Base-by-base conservation (phyloP, 192 early-diverging fungal genomes). In the Phlyctochytrium arcticum region DNA sequence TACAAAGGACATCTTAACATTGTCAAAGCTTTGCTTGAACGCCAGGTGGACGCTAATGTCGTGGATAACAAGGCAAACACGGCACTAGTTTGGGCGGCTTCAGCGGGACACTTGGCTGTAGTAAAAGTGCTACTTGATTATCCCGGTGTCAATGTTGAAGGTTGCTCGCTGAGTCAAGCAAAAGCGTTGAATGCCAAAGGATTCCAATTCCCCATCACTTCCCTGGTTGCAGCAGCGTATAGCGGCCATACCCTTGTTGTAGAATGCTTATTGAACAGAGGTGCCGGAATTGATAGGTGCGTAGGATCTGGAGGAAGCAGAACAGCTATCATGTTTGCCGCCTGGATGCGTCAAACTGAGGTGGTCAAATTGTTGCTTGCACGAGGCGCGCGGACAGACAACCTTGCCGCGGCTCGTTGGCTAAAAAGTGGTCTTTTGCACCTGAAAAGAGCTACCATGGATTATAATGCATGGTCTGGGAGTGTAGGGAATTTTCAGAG, bases 311-410 rank as follows among this genome's bases (percentile, higher is more conserved):
- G 65, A 30, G 66, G 62, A 27, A 70, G 71, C 27, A 59, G 63
- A 19, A 71, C 75, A 0, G 67, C 77, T 1, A 5, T 82, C 2
- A 82, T 82, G 80, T 54, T 75, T 37, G 80, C 80, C 4, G 70
- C 70, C 15, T 82, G 77, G 76, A 67, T 69, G 60, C 29, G 69
- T 9, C 49, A 53, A 19, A 51, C 72, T 29, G 63, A 65, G 12
- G n/a, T 65, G 2, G 77, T 80, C 1, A 58, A 62, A 24, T 3
- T 69, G 12, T 54, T 82, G 8, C 26, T 75, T 6, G 17, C 24
- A 15, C 61, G 50, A 5, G 69, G 77, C 0, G 71, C 76, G 26
- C 31, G 29, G 3, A 71, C 60, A 1, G 75, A 74, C 57, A 10
- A 23, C 17, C 19, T 46, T 12, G 63, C 46, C 24, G 34, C 61